Conservation (phyloP, 208 protist species). For the Trypanosoma congolense region DNA sequence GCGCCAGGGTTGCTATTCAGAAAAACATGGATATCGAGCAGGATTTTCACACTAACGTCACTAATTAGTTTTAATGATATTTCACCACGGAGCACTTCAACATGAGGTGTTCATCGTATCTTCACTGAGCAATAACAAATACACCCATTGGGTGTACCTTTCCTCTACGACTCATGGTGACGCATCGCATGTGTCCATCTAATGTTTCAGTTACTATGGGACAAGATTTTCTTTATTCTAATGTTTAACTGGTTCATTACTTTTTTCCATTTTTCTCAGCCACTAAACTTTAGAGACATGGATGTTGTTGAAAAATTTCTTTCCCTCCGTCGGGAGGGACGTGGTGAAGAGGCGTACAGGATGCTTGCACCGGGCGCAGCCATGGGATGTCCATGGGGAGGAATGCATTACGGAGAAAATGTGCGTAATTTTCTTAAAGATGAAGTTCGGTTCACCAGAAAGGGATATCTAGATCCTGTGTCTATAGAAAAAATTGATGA, state of each 20-base stretch:
- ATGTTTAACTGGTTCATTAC: too few species aligned
- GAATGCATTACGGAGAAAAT: constrained; percentile 74
- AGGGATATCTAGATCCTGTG: constrained; percentile 70
- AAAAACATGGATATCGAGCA: constrained; percentile 26
- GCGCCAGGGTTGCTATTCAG: constrained; percentile 41
- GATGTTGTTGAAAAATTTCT: constrained; percentile 83
- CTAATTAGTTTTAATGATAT: constrained; percentile 20
- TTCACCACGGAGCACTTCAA: constrained; percentile 72
- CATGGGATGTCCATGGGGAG: constrained; percentile 83
- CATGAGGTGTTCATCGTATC: constrained; percentile 10
- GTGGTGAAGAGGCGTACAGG: constrained; percentile 71
- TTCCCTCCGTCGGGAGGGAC: constrained; percentile 53
- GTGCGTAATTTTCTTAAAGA: constrained; percentile 59
- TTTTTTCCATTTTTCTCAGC: too few species aligned
- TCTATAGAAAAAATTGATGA: constrained; percentile 82
- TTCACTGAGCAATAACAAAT: not conserved
- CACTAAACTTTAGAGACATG: constrained; percentile 32
- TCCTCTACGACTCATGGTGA: too few species aligned
- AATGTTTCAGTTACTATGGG: too few species aligned
- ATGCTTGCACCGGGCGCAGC: constrained; percentile 74
- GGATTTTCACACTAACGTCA: constrained; percentile 59
- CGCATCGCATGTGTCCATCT: too few species aligned
- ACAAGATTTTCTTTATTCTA: too few species aligned
- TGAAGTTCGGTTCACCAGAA: constrained; percentile 69
- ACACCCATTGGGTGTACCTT: too few species aligned